Evolutionary conservation across 2,329 filamentous ascomycete genomes (phyloP), one percentile per base, ranked within the genome.

Genomic region (Diaporthe aspalathi): DNA sequence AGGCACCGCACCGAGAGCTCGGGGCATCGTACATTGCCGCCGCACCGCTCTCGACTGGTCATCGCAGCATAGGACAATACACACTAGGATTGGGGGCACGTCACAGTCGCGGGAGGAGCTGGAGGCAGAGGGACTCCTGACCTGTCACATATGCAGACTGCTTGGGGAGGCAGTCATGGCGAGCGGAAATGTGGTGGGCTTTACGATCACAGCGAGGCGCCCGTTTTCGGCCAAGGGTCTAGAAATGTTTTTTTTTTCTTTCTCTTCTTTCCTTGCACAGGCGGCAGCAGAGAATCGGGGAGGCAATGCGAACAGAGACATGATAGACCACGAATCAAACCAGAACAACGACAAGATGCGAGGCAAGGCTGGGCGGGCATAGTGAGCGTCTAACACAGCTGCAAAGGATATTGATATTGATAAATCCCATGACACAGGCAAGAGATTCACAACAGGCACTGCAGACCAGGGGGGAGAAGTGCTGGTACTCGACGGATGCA

Each of bases 201-300:
- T 60, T 38, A 50, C 40, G 40, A 66, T 68, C 49, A 70, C 56
- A 53, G 63, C 68, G 56, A 73, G 70, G 70, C 60, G 52, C 60
- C 65, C 38, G 43, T 29, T 63, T 56, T 47, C 29, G 29, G 62
- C 66, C 40, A 52, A 49, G 40, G 8, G 67, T 65, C 62, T 65
- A 56, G 45, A 54, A 9, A 16, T 32, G 16, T 47, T 54, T 32
- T 32, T 7, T 17, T 9, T 35, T 47, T 54, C 24, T 32, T 7
- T 17, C 32, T 35, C 3, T 24, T 38, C n/a, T 38, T 57, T 32
- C 9, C 5, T 38, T 65, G 22, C 24, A 50, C 29, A 49, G 20
- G 27, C 27, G 38, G 35, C 68, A 54, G 47, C 68, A 54, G 47
- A 50, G 35, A 32, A 63, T 70, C 70, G 49, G 67, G 40, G 50